Evolutionary conservation across 208 protist species (phyloP).

Genomic region (Naegleria lovaniensis): DNA sequence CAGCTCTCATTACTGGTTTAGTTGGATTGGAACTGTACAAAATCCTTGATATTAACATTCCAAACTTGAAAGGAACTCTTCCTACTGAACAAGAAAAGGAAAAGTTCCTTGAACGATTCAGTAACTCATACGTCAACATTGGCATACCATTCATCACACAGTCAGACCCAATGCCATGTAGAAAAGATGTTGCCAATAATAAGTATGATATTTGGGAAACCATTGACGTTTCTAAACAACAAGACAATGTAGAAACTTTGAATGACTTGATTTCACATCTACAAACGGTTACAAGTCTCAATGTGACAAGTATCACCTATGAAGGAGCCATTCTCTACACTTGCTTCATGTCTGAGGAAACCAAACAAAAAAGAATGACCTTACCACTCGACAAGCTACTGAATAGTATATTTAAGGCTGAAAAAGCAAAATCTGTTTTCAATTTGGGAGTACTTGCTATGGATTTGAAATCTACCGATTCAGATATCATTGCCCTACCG

Average conservation of each 20-base stretch:
- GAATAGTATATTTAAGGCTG: background rate
- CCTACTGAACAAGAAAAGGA: slow-evolving; percentile 14
- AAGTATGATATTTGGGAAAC: slow-evolving; percentile 6
- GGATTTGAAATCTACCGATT: background rate
- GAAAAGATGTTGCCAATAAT: background rate
- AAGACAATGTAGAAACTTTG: background rate
- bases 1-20: slow-evolving; percentile 49
- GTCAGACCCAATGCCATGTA: slow-evolving; percentile 53
- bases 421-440: background rate
- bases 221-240: background rate
- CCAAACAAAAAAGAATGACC: background rate
- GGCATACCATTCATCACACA: slow-evolving; percentile 69
- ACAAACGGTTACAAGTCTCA: background rate
- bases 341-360: background rate
- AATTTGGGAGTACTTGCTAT: background rate
- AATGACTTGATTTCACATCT: background rate
- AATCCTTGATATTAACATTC: slow-evolving; percentile 8
- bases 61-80: background rate
- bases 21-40: slow-evolving; percentile 50
- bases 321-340: background rate
- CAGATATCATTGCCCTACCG: background rate
- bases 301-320: background rate
- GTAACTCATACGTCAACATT: slow-evolving; percentile 74
- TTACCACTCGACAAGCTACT: background rate
- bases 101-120: slow-evolving; percentile 39